These are phyloP conservation scores for Sphaerobolus stellatus DNA, from an alignment of 1,284 basidiomycete species.

Conservation along the genomic window DNA sequence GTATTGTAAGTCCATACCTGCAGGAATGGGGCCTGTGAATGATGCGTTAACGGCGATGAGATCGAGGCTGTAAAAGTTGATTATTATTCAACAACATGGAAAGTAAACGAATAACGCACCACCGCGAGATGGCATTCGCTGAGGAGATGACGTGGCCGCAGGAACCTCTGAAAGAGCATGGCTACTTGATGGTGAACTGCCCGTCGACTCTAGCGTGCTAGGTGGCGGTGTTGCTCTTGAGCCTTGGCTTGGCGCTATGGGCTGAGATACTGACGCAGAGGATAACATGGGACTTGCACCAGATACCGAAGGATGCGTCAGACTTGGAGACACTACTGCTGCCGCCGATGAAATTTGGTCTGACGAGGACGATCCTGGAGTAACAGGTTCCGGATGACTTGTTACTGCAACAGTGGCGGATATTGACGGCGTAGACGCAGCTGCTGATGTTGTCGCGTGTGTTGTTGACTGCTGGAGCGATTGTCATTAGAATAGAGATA, in stretches of 20 bases:
- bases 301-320: slow-evolving; percentile 75
- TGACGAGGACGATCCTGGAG: slow-evolving; percentile 36
- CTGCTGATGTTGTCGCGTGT: slow-evolving; percentile 14
- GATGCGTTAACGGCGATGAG: slow-evolving; percentile 16
- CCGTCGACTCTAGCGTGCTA: slow-evolving; percentile 52
- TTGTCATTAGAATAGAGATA: not conserved
- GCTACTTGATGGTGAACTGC: slow-evolving; percentile 50
- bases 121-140: slow-evolving; percentile 39
- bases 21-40: slow-evolving; percentile 17
- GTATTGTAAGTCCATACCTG: slow-evolving; percentile 23
- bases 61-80: slow-evolving; percentile 9
- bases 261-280: slow-evolving; percentile 62
- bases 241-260: slow-evolving; percentile 22
- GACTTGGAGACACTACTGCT: slow-evolving; percentile 64
- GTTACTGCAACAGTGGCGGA: slow-evolving; percentile 20
- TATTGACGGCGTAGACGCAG: slow-evolving; percentile 13
- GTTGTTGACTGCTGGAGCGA: not conserved
- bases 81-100: not conserved
- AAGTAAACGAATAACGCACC: slow-evolving; percentile 32
- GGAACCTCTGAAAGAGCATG: slow-evolving; percentile 64
- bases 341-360: slow-evolving; percentile 42
- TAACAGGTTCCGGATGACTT: slow-evolving; percentile 25
- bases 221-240: slow-evolving; percentile 50
- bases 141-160: slow-evolving; percentile 59
- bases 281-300: slow-evolving; percentile 66